Base-by-base conservation (phyloP, 495 filamentous ascomycete genomes). In the Parmelia sp. region DNA sequence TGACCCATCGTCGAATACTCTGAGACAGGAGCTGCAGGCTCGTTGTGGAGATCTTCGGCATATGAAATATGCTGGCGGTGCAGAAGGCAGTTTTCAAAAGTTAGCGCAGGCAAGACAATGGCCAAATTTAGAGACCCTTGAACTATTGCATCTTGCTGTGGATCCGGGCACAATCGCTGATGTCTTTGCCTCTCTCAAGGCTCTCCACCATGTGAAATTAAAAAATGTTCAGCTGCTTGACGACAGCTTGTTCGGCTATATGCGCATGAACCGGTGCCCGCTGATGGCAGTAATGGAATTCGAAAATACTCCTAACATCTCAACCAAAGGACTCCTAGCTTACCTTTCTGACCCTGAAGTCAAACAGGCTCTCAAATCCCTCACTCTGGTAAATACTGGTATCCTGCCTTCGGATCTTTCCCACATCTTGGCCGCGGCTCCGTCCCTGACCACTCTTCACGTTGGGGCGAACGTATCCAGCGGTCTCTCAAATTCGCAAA, bases 1-100 rank as follows among this genome's bases (percentile, higher is more conserved):
- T 67, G 92, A 96, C 64, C 75, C 84, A 9, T 79, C 83, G 4
- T 95, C 87, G 70, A 71, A 86, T 42, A 84, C 89, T 1, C 73
- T 98, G 68, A 86, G 88, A 66, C 84, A 91, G 64, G 94, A 96
- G 71, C 74, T 97, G 35, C 89, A 92, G 74, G 86, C 84, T 5
- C 83, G 89, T 39, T 97, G 92, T 72, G 83, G 87, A 36, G 85
- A 95, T 69, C 75, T 97, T 33, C 84, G 92, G 57, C 92, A 90
- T 69, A 97, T 97, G 91, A 85, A 80, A 37, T 98, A 95, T 76
- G 79, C 81, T 47, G 75, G 78, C 44, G 94, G 94, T 14, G 81
- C 88, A 11, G 94, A 97, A 77, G 84, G 83, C 47, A 88, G 85
- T 71, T 83, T 98, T 65, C 83, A 89, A 62, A 77, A 84, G 31